A percentile compares a stretch with the other conserved stretches of the same genome.
Conservation (phyloP, 106 monocot genomes). For the Dendrobium huoshanense region DNA sequence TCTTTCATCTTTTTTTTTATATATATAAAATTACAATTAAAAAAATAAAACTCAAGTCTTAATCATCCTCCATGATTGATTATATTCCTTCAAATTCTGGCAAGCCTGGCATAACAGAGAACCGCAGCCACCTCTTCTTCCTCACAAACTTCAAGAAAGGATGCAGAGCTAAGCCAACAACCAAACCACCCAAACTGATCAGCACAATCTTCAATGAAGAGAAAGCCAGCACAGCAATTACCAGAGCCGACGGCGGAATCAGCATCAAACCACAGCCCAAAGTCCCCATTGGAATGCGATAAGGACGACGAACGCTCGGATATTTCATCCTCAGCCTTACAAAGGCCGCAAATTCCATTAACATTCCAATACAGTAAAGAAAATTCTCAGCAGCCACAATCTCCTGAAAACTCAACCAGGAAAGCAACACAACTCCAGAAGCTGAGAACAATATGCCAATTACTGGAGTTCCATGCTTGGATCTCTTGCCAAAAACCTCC, state of each 20-base stretch:
- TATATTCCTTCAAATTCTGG: slow-evolving; percentile 18
- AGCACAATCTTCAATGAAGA: slow-evolving; percentile 27
- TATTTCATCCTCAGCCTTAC: slow-evolving; percentile 25
- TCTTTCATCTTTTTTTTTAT: too few relatives aligned
- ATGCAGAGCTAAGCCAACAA: slow-evolving; percentile 29
- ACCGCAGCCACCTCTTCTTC: slow-evolving; percentile 35
- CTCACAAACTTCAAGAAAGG: slow-evolving; percentile 27
- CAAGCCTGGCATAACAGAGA: slow-evolving; percentile 22
- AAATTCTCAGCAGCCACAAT: slow-evolving; percentile 47
- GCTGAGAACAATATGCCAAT: slow-evolving; percentile 41
- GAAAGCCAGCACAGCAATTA: slow-evolving; percentile 22
- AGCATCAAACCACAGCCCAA: slow-evolving; percentile 25
- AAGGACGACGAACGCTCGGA: slow-evolving; percentile 25
- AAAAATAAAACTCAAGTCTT: too few relatives aligned
- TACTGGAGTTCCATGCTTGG: slow-evolving; percentile 33
- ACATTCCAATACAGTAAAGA: slow-evolving; percentile 37
- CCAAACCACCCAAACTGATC: slow-evolving; percentile 21
- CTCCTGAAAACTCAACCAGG: slow-evolving; percentile 48
- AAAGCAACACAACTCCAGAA: slow-evolving; percentile 33
- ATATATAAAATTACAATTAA: too few relatives aligned
- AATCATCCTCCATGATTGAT: too few relatives aligned
- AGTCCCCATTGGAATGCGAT: slow-evolving; percentile 23
- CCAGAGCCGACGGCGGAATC: slow-evolving; percentile 25
- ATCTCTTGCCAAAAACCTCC: slow-evolving; percentile 29
- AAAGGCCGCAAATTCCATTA: slow-evolving; percentile 38